Evolutionary conservation across 1,139 yeast genomes (phyloP).

Genomic region (Candida gigantensis): DNA sequence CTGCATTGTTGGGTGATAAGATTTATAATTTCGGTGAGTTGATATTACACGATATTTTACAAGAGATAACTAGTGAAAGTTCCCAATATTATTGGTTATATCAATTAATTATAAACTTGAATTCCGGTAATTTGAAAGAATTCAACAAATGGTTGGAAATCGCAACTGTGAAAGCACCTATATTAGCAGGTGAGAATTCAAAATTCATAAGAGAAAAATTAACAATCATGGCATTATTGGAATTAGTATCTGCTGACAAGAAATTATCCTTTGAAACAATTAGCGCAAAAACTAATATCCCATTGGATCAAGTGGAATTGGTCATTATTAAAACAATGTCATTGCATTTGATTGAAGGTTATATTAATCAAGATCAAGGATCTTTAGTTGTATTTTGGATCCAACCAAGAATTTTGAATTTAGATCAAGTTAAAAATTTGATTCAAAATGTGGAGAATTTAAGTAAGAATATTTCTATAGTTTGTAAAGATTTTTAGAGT

Average conservation of each 20-base stretch:
- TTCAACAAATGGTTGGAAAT: conserved; percentile 53
- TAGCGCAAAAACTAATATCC: conserved; percentile 67
- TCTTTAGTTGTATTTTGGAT: conserved; percentile 86
- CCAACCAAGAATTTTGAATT: conserved; percentile 90
- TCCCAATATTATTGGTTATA: conserved; percentile 71
- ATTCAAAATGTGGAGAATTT: conserved; percentile 1
- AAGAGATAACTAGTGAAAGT: conserved; percentile 41
- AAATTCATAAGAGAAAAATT: conserved; percentile 84
- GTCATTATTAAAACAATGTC: conserved; percentile 90
- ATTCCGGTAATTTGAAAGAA: conserved; percentile 70
- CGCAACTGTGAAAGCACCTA: conserved; percentile 50
- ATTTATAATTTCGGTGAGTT: conserved; percentile 96
- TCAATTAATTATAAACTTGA: conserved; percentile 66
- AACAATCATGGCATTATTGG: conserved; percentile 88
- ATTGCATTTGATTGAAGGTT: conserved; percentile 78
- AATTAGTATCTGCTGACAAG: conserved; percentile 79
- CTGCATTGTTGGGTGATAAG: conserved; percentile 89
- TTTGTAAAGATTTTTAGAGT: background rate
- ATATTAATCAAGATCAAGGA: conserved; percentile 82
- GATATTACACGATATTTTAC: conserved; percentile 82
- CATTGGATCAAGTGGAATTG: conserved; percentile 78
- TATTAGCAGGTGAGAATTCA: conserved; percentile 54
- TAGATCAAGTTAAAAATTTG: conserved; percentile 76
- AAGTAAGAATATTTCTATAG: conserved; percentile 1
- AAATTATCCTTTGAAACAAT: conserved; percentile 73